Evolutionary conservation across 495 filamentous ascomycete species (phyloP).

Genomic region (Trichoderma asperelloides): DNA sequence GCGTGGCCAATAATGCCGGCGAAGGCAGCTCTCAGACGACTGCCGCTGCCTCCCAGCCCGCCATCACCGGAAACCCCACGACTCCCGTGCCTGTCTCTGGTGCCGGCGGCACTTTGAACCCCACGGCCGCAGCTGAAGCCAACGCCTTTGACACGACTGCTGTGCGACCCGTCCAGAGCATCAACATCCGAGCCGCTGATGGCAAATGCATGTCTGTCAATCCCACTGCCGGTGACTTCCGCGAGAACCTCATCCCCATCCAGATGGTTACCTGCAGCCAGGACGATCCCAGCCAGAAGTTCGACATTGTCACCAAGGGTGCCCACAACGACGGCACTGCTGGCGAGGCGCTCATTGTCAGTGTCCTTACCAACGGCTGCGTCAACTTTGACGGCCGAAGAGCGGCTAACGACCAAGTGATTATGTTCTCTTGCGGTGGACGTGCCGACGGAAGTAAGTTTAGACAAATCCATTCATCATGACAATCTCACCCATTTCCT

Average conservation of each 20-base stretch:
- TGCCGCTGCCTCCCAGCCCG: conserved; percentile 15
- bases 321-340: conserved; percentile 34
- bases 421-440: conserved; percentile 45
- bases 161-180: conserved; percentile 35
- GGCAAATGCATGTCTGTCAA: conserved; percentile 45
- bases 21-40: conserved; percentile 1
- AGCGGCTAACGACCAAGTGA: conserved; percentile 36
- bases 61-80: conserved; percentile 30
- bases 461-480: conserved; percentile 1
- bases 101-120: conserved; percentile 38
- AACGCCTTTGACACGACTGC: conserved; percentile 38
- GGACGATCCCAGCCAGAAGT: conserved; percentile 40
- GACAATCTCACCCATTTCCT: no score
- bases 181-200: conserved; percentile 37
- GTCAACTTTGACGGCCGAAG: conserved; percentile 41
- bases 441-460: conserved; percentile 39
- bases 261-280: conserved; percentile 36
- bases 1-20: neutral
- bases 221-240: conserved; percentile 46
- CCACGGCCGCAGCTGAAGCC: conserved; percentile 38
- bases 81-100: conserved; percentile 40
- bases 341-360: conserved; percentile 36
- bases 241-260: conserved; percentile 46
- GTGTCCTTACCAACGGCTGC: conserved; percentile 43
- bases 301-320: conserved; percentile 43